A percentile compares a stretch with the other conserved stretches of the same genome.
These are phyloP conservation scores for Mollisia scopiformis DNA, from an alignment of 2,329 filamentous ascomycete genomes.

Conservation along the genomic window DNA sequence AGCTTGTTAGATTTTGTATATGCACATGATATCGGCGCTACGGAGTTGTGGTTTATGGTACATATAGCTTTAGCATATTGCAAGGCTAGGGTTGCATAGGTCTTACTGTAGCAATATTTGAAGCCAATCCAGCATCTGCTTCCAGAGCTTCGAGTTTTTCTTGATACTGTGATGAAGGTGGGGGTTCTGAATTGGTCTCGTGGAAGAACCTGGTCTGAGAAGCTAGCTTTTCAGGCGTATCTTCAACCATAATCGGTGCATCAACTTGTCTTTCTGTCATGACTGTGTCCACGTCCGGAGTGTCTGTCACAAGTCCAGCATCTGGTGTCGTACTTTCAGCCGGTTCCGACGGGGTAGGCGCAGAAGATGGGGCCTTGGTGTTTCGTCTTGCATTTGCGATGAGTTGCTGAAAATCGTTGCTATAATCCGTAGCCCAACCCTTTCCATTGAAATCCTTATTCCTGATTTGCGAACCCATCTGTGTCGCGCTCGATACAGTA, in stretches of 20 bases:
- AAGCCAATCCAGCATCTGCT: conserved; percentile 14
- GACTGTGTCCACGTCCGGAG: neutral
- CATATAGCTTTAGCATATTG: conserved; percentile 11
- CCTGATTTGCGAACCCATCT: conserved; percentile 61
- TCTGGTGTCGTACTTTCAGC: neutral
- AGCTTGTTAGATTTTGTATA: conserved; percentile 5
- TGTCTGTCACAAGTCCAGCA: neutral
- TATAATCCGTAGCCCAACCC: conserved; percentile 75
- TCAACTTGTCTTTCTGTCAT: neutral
- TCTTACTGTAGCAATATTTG: conserved; percentile 23
- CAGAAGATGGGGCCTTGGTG: conserved; percentile 10
- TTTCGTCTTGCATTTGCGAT: conserved; percentile 74
- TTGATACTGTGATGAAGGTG: conserved; percentile 17
- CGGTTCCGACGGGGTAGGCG: neutral
- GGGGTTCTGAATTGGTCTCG: conserved; percentile 6
- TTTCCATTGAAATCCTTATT: conserved; percentile 86
- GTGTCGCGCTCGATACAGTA: conserved; percentile 42
- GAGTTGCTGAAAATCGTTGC: conserved; percentile 74
- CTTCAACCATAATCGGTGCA: neutral
- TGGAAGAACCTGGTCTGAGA: conserved; percentile 14
- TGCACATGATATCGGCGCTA: conserved; percentile 15
- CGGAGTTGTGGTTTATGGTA: conserved; percentile 13
- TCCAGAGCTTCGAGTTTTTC: conserved; percentile 15
- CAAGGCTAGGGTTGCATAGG: conserved; percentile 25
- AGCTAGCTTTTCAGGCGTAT: neutral